Evolutionary conservation across 345 rosid species (phyloP).

Genomic region (Sisymbrium irio): DNA sequence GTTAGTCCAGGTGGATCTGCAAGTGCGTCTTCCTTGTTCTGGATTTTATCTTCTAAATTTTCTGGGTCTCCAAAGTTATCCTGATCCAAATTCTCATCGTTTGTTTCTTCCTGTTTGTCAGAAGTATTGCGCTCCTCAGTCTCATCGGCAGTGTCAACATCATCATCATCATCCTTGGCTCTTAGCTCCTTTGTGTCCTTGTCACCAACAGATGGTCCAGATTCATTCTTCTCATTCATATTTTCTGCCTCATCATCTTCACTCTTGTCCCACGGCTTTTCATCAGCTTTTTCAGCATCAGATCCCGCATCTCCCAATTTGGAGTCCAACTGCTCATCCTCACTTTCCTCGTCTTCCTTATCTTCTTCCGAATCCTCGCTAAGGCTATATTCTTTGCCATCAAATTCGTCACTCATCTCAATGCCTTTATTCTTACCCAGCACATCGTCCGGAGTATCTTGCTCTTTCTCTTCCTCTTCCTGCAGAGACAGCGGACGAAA

Average conservation of each 20-base stretch:
- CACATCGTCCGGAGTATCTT: slow-evolving; percentile 54
- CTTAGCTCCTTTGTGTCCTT: slow-evolving; percentile 69
- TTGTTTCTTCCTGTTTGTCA: slow-evolving; percentile 44
- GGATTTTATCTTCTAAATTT: slow-evolving; percentile 49
- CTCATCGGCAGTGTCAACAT: slow-evolving; percentile 39
- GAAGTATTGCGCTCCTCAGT: slow-evolving; percentile 40
- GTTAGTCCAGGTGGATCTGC: slow-evolving; percentile 61
- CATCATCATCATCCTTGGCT: slow-evolving; percentile 66
- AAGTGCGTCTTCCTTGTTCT: slow-evolving; percentile 64
- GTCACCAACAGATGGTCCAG: slow-evolving; percentile 67
- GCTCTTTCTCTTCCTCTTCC: slow-evolving; percentile 63
- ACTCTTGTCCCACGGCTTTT: slow-evolving; percentile 67
- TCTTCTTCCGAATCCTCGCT: slow-evolving; percentile 76
- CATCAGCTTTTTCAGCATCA: slow-evolving; percentile 65
- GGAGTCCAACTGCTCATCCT: slow-evolving; percentile 69
- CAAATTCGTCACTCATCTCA: slow-evolving; percentile 85
- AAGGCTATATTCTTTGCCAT: slow-evolving; percentile 64
- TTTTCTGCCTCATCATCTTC: slow-evolving; percentile 53
- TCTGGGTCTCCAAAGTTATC: slow-evolving; percentile 51
- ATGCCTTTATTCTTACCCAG: slow-evolving; percentile 70
- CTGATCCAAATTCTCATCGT: slow-evolving; percentile 43
- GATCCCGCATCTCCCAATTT: slow-evolving; percentile 76
- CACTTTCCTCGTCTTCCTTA: slow-evolving; percentile 46
- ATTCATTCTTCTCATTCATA: slow-evolving; percentile 68
- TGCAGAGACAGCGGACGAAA: slow-evolving; percentile 6